Percentiles rank a stretch among this genome's conserved stretches.
Evolutionary conservation across 768 basidiomycete genomes (phyloP).

Genomic region (Suillus ampliporus): DNA sequence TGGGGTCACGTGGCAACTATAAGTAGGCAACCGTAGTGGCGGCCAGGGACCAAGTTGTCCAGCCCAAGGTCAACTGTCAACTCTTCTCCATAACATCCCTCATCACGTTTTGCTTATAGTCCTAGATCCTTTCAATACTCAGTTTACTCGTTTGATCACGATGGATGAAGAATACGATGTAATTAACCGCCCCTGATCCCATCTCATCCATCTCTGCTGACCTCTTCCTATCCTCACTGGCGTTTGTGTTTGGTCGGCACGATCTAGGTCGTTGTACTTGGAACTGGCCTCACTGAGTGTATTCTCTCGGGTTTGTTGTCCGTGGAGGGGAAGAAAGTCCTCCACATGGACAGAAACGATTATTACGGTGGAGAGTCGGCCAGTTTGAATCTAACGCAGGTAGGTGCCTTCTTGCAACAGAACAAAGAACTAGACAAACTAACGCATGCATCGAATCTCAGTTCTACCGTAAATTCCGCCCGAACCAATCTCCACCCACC

Average conservation of each 20-base stretch:
- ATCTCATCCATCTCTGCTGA: conserved; percentile 13
- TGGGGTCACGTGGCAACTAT: conserved; percentile 35
- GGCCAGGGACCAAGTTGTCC: not conserved
- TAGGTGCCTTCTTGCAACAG: conserved; percentile 36
- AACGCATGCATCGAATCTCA: conserved; percentile 42
- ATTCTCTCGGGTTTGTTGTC: conserved; percentile 97
- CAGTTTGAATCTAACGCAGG: conserved; percentile 96
- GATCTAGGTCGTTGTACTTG: conserved; percentile 83
- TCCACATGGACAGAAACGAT: conserved; percentile 98
- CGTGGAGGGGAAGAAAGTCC: conserved; percentile 99
- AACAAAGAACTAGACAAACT: conserved; percentile 12
- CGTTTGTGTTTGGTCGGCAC: conserved; percentile 16
- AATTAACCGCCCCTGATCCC: conserved; percentile 21
- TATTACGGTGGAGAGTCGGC: conserved; percentile 99
- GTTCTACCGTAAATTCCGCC: conserved; percentile 96
- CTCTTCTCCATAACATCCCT: not conserved
- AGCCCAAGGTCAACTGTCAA: conserved; percentile 8
- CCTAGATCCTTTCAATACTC: conserved; percentile 16
- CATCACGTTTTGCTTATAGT: conserved; percentile 6
- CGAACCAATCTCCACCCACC: conserved; percentile 72
- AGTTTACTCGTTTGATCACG: conserved; percentile 31
- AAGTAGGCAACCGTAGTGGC: conserved; percentile 29
- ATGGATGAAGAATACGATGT: conserved; percentile 99
- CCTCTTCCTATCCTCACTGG: not conserved
- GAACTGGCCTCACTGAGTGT: conserved; percentile 98